Conservation (phyloP, 208 protist genomes). For the Trypanosoma cruzi region DNA sequence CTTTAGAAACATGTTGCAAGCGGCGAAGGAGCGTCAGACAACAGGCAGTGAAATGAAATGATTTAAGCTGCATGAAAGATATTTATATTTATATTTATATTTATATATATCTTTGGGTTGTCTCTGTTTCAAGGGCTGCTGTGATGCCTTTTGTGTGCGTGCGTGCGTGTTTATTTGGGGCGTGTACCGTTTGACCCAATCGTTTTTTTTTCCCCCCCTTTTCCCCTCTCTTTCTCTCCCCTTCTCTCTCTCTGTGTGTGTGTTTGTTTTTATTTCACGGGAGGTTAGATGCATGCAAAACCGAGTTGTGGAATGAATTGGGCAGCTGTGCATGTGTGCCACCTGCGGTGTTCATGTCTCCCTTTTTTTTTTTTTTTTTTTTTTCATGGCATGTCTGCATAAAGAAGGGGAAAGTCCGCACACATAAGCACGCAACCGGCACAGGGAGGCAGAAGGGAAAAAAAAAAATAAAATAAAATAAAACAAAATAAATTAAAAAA, state of each 20-base stretch:
- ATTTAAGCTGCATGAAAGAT: neutral
- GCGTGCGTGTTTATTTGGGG: neutral
- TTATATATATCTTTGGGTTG: slow-evolving; percentile 6
- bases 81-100: too few species aligned
- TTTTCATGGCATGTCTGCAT: neutral
- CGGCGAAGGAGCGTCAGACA: slow-evolving; percentile 26
- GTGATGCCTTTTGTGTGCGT: neutral
- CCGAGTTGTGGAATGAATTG: too few species aligned
- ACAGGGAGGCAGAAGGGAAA: neutral
- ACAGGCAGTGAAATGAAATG: neutral
- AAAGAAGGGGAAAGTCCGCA: too few species aligned
- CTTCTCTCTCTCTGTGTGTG: too few species aligned
- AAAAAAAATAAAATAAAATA: slow-evolving; percentile 3
- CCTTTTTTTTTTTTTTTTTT: neutral
- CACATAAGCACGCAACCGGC: too few species aligned
- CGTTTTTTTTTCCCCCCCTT: neutral
- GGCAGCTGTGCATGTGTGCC: too few species aligned
- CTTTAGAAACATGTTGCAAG: slow-evolving; percentile 50
- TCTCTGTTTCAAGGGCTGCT: too few species aligned
- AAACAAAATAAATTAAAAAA: slow-evolving; percentile 2
- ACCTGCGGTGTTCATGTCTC: too few species aligned
- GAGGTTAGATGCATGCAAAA: neutral
- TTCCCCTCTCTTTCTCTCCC: too few species aligned
- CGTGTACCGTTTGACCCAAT: neutral
- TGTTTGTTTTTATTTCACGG: too few species aligned